phyloP scores from a whole-genome alignment of 2,329 filamentous ascomycete species.

The Venturia effusa region DNA sequence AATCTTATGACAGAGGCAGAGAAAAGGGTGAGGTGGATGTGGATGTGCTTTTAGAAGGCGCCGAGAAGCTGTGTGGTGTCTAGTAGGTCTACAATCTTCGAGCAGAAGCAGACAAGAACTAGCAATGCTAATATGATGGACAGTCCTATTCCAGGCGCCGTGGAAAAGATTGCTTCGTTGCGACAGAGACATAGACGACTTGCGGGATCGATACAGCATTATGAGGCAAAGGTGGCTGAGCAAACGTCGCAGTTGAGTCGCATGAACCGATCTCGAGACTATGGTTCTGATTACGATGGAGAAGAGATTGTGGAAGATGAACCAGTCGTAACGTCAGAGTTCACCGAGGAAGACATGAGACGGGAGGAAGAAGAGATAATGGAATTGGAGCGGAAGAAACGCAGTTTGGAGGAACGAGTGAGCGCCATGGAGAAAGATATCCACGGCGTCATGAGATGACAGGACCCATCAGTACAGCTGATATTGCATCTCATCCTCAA shows the following conservation, averaged over 20 bases:
- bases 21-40: constrained; percentile 69
- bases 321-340: constrained; percentile 22
- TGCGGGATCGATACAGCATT: constrained; percentile 62
- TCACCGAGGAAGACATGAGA: constrained; percentile 59
- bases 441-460: constrained; percentile 18
- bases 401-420: constrained; percentile 51
- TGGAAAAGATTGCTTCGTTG: constrained; percentile 63
- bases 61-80: constrained; percentile 80
- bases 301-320: constrained; percentile 34
- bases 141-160: constrained; percentile 63
- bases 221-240: constrained; percentile 68
- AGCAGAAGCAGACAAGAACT: not conserved
- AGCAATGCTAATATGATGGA: constrained; percentile 13
- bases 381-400: constrained; percentile 54
- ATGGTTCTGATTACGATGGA: constrained; percentile 38
- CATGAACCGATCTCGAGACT: constrained; percentile 54
- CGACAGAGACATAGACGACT: constrained; percentile 62
- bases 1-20: constrained; percentile 31
- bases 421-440: constrained; percentile 57
- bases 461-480: not conserved
- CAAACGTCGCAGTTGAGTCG: constrained; percentile 63
- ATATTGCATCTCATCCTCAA: not conserved
- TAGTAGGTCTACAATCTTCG: constrained; percentile 46
- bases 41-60: constrained; percentile 71
- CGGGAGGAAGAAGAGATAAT: constrained; percentile 59